Percentiles rank a stretch among this genome's conserved stretches.
Conservation (phyloP, 139 green algal genomes). For the Marvania coccoides region DNA sequence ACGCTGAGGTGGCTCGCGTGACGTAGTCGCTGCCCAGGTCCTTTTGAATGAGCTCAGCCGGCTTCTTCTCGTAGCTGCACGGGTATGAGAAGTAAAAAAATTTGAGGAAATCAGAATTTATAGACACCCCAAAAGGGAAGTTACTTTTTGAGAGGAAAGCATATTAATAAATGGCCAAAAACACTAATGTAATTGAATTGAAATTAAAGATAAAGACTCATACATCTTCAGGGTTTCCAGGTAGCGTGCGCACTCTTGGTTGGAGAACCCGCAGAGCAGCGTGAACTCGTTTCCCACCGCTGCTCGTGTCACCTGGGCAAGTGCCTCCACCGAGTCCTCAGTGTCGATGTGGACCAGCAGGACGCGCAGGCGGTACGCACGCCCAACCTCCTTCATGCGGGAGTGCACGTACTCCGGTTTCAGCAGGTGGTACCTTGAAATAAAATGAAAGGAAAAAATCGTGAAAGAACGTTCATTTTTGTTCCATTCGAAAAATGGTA, state of each 20-base stretch:
- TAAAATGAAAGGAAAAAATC: not conserved
- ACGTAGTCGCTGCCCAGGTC: slow-evolving; percentile 63
- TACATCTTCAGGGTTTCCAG: slow-evolving; percentile 83
- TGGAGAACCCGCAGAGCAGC: slow-evolving; percentile 80
- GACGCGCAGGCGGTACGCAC: slow-evolving; percentile 62
- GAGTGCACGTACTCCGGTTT: slow-evolving; percentile 86
- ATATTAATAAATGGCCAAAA: too few species aligned
- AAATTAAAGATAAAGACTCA: too few species aligned
- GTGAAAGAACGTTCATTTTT: too few species aligned
- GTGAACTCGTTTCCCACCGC: slow-evolving; percentile 73
- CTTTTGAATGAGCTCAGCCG: slow-evolving; percentile 67
- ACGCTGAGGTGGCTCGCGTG: slow-evolving; percentile 48
- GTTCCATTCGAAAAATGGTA: not conserved
- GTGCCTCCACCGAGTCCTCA: slow-evolving; percentile 70
- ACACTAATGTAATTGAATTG: too few species aligned
- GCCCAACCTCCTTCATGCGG: slow-evolving; percentile 75
- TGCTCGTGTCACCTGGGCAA: slow-evolving; percentile 65
- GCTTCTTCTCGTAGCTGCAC: slow-evolving; percentile 78
- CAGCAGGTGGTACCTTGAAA: slow-evolving; percentile 81
- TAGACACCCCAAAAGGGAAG: too few species aligned
- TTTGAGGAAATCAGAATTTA: too few species aligned
- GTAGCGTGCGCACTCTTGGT: slow-evolving; percentile 82
- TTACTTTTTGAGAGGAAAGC: too few species aligned
- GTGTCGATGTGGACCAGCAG: slow-evolving; percentile 83
- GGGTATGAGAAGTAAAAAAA: too few species aligned